phyloP scores from a whole-genome alignment of 495 filamentous ascomycete genomes.

The Hypomontagnella submonticulosa region DNA sequence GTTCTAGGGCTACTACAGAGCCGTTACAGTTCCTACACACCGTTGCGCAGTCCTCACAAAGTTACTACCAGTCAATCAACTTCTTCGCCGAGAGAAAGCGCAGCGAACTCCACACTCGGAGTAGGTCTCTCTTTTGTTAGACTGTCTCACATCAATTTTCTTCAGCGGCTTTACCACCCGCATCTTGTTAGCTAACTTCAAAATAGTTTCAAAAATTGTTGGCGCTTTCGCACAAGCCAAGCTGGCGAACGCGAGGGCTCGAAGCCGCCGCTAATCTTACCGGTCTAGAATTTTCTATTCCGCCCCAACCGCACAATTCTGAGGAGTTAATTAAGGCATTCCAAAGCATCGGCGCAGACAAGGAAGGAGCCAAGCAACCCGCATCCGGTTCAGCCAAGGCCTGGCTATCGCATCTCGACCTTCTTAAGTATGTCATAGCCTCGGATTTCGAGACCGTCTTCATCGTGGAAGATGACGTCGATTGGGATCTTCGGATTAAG shows the following conservation, averaged over 20 bases:
- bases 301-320: slow-evolving; percentile 29
- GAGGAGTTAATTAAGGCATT: slow-evolving; percentile 36
- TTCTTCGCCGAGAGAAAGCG: slow-evolving; percentile 16
- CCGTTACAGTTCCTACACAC: slow-evolving; percentile 9
- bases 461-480: slow-evolving; percentile 62
- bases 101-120: slow-evolving; percentile 28
- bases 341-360: slow-evolving; percentile 14
- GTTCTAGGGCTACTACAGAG: slow-evolving; percentile 7
- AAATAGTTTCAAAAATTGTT: slow-evolving; percentile 41
- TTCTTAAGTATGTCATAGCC: slow-evolving; percentile 51
- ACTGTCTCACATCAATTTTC: not conserved
- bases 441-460: slow-evolving; percentile 57
- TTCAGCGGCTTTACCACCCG: not conserved
- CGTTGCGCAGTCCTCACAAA: slow-evolving; percentile 2
- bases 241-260: slow-evolving; percentile 44
- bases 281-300: slow-evolving; percentile 35
- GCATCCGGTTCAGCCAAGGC: slow-evolving; percentile 29
- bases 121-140: slow-evolving; percentile 8
- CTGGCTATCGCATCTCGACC: slow-evolving; percentile 51
- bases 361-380: slow-evolving; percentile 12
- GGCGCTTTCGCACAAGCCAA: slow-evolving; percentile 36
- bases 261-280: slow-evolving; percentile 39
- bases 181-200: slow-evolving; percentile 8
- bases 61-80: not conserved
- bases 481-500: slow-evolving; percentile 60